Base-by-base conservation (phyloP, 148 eudicot genomes). In the Vaccinium myrtillus region DNA sequence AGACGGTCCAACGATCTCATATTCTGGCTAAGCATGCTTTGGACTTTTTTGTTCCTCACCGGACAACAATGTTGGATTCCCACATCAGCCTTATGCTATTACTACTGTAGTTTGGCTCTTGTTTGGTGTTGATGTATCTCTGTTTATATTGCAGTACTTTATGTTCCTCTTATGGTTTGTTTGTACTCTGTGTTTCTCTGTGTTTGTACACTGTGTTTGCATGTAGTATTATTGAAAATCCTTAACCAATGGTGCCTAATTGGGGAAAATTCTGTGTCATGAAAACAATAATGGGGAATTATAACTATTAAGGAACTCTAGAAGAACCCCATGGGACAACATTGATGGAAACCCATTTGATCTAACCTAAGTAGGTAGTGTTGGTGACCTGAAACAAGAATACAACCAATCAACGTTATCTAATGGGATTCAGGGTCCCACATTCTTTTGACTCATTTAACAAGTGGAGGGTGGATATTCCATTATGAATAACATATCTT, bases 311-410 rank as follows among this genome's bases (percentile, higher is more conserved):
- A 18, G 53, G 6, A 36, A 63, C 55, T 46, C 83, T 11, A 79
- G 67, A 55, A 63, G 36, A 46, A 39, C 55, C 12, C 74, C 43
- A 53, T 53, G 56, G 56, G 56, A 53, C 39, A 43, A 5, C 46
- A 54, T 54, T 46, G 49, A 55, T 74, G 12, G 36, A 81, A 46
- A 21, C 13, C 48, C 46, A 25, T 30, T 55, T 80, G 51, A 80
- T 58, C 13, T 81, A 65, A 65, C 43, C 74, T 1, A 67, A 36
- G 75, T 81, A 48, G 83, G 75, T 81, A 43, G 23, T 81, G 13
- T 48, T 48, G 83, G 83, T 81, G 76, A 49, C 18, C 83, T 19
- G 51, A 81, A 23, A 81, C 46, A 19, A 65, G 43, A 48, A 56
- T 2, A 67, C 2, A 36, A 67, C 59, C 75, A 67, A 67, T 81